Percentiles rank a stretch among this genome's conserved stretches.
Conservation (phyloP, 805 yeast species). For the Sporopachydermia lactativora region DNA sequence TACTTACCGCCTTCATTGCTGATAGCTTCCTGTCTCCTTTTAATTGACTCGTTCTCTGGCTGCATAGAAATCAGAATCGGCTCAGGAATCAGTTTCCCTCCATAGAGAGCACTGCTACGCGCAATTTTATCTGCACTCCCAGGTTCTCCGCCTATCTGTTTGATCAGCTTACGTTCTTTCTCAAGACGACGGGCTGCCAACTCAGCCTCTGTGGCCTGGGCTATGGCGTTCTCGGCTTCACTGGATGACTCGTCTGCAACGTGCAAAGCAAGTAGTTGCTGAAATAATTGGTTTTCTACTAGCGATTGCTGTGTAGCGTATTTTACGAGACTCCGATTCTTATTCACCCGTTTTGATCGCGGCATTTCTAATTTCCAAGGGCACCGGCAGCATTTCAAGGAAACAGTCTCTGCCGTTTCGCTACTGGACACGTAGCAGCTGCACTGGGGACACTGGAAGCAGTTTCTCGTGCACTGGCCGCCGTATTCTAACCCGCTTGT, state of each 20-base stretch:
- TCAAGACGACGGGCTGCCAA: background rate
- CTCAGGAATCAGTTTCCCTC: background rate
- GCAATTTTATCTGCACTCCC: background rate
- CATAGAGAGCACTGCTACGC: background rate
- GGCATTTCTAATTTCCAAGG: slow-evolving; percentile 9
- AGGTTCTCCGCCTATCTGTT: background rate
- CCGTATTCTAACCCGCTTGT: slow-evolving; percentile 10
- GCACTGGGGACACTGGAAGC: slow-evolving; percentile 22
- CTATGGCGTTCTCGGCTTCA: background rate
- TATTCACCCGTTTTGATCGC: background rate
- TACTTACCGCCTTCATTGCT: background rate
- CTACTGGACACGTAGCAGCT: slow-evolving; percentile 6
- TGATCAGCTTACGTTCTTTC: background rate
- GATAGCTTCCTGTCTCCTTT: background rate
- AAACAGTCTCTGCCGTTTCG: slow-evolving; percentile 5
- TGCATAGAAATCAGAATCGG: background rate
- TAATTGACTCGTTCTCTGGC: background rate
- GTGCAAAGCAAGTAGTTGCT: background rate
- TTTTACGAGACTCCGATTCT: background rate
- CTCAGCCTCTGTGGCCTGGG: background rate
- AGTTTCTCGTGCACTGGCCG: slow-evolving; percentile 19
- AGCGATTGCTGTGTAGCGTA: background rate
- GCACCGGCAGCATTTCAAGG: slow-evolving; percentile 13
- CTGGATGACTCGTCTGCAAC: no score
- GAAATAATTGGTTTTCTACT: background rate